Evolutionary conservation across 1,139 yeast species (phyloP), one percentile per base, ranked within the genome.

Genomic region (Debaryomyces psychrophilus): DNA sequence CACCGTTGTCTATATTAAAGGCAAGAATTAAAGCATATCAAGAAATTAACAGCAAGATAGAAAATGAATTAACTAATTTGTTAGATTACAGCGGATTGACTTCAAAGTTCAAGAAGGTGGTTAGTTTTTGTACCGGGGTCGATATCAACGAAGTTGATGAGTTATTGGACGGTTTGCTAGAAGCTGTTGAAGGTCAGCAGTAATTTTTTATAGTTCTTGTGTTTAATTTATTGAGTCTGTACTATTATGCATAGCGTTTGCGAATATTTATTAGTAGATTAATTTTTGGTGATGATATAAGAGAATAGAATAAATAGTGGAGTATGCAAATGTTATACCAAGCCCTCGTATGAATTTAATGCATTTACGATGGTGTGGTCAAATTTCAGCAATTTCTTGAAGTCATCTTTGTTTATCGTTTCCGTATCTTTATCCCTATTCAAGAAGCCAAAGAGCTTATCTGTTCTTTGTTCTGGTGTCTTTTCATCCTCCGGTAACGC

Each of bases 111-210:
- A 83, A 95, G 59, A 80, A 88, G 57, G 97, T 93, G 18, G 93
- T 93, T 33, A 85, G 97, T 37, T 75, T 90, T 47, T 92, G 98
- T 69, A 87, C 97, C 3, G 93, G 95, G 17, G 95, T 90, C 22
- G 89, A 83, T 39, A 65, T 74, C 36, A 68, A 71, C 54, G 86
- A 86, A 55, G 96, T 92, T 35, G 99, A 93, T 62, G 81, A 80
- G 48, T 76, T 93, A 57, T 76, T 93, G 48, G 95, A 87, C 54
- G 96, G 95, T 4, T 76, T 93, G 44, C 79, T 93, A 25, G 90
- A 87, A 60, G 97, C 97, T 11, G 97, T 93, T 4, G 96, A 90
- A 52, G 86, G 90, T 50, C 71, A 67, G 46, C 64, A 51, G 36
- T 56, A 48, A 45, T 15, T 37, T 20, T 37, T 37, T 31, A 12